phyloP scores from a whole-genome alignment of 192 early-diverging fungal genomes.

The Umbelopsis vinacea region DNA sequence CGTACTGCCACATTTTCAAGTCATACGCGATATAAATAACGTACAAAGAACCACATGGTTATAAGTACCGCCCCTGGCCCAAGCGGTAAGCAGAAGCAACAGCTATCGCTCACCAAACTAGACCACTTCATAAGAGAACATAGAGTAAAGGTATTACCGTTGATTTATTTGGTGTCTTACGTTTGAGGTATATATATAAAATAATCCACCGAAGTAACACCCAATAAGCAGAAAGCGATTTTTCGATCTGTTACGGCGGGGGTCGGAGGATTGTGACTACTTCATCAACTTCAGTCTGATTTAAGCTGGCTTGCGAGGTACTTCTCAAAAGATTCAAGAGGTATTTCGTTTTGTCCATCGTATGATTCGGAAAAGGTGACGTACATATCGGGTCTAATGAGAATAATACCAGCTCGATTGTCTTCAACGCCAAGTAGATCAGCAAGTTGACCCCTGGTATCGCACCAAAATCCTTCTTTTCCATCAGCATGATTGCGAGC shows the following conservation, averaged over 20 bases:
- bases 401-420: neutral
- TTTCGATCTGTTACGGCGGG: no score
- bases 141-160: no score
- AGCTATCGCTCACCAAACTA: neutral
- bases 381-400: constrained; percentile 14
- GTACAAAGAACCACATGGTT: constrained; percentile 1
- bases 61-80: neutral
- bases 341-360: neutral
- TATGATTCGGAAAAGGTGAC: neutral
- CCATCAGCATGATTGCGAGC: neutral
- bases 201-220: neutral
- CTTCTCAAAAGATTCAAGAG: neutral
- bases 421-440: neutral
- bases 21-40: neutral
- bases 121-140: no score
- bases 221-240: neutral
- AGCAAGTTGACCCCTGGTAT: neutral
- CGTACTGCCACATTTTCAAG: neutral
- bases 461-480: neutral
- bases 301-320: neutral
- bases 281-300: neutral
- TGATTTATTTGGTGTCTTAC: no score
- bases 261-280: no score
- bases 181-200: no score
- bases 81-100: constrained; percentile 3